Evolutionary conservation across 805 yeast genomes (phyloP).

Genomic region (Komagataella populi): DNA sequence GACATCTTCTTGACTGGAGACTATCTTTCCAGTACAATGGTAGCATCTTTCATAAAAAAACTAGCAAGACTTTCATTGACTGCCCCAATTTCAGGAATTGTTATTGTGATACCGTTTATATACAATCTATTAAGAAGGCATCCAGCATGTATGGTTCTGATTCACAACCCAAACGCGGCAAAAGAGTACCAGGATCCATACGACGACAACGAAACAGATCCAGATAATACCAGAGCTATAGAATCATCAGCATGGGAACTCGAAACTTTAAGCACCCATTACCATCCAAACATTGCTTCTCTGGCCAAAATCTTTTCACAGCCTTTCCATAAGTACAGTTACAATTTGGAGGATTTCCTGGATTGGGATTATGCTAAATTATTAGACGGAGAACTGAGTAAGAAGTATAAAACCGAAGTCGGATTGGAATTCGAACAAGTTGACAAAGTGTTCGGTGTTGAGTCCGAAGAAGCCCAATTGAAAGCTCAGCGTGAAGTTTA

Average conservation of each 20-base stretch:
- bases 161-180: constrained; percentile 38
- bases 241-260: constrained; percentile 89
- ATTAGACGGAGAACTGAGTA: constrained; percentile 46
- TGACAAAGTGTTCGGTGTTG: constrained; percentile 22
- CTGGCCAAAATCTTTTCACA: constrained; percentile 80
- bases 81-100: constrained; percentile 83
- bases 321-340: constrained; percentile 74
- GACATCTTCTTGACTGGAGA: constrained; percentile 80
- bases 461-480: constrained; percentile 3
- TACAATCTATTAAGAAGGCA: constrained; percentile 84
- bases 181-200: constrained; percentile 47
- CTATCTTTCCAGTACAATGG: constrained; percentile 69
- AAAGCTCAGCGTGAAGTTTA: constrained; percentile 7
- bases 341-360: constrained; percentile 86
- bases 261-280: constrained; percentile 60
- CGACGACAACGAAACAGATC: constrained; percentile 50
- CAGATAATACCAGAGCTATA: constrained; percentile 66
- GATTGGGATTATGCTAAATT: constrained; percentile 76
- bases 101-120: constrained; percentile 78
- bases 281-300: constrained; percentile 92
- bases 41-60: constrained; percentile 82
- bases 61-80: constrained; percentile 61
- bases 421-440: constrained; percentile 63
- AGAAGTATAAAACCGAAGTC: constrained; percentile 58
- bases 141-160: constrained; percentile 84